Conservation (phyloP, 495 filamentous ascomycete species). For the Acidomyces sp. region DNA sequence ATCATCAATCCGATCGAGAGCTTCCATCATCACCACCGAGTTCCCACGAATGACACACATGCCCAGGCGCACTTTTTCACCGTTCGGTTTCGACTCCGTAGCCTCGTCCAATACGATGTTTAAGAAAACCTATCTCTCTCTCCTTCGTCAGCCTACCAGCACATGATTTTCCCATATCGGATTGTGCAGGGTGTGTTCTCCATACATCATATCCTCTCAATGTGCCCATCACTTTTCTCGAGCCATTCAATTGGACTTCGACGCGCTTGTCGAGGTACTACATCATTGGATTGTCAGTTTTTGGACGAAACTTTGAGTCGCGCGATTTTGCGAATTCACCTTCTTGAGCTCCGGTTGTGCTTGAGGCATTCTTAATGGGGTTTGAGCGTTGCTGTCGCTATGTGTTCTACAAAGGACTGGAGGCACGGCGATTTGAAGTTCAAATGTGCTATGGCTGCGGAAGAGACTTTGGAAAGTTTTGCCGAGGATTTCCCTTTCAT, state of each 20-base stretch:
- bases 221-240: conserved; percentile 89
- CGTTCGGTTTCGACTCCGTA: conserved; percentile 86
- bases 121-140: conserved; percentile 92
- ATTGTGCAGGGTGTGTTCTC: too few relatives aligned
- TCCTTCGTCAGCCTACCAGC: too few relatives aligned
- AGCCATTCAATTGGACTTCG: conserved; percentile 94
- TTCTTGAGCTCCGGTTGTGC: conserved; percentile 98
- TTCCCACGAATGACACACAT: conserved; percentile 94
- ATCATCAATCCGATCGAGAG: conserved; percentile 16
- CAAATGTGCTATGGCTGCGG: too few relatives aligned
- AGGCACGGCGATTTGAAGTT: too few relatives aligned
- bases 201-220: conserved; percentile 88
- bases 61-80: conserved; percentile 80
- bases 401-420: too few relatives aligned
- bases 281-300: conserved; percentile 3
- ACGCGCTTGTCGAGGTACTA: conserved; percentile 99
- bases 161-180: too few relatives aligned
- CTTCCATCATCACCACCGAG: conserved; percentile 92
- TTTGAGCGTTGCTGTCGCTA: too few relatives aligned
- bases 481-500: too few relatives aligned
- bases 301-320: too few relatives aligned
- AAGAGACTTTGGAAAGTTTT: too few relatives aligned
- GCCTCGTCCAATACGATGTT: conserved; percentile 97
- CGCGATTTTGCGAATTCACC: conserved; percentile 41
- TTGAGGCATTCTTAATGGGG: conserved; percentile 69